These are phyloP conservation scores for Globisporangium acanthophoron DNA, from an alignment of 352 stramenopile genomes.

Conservation along the genomic window DNA sequence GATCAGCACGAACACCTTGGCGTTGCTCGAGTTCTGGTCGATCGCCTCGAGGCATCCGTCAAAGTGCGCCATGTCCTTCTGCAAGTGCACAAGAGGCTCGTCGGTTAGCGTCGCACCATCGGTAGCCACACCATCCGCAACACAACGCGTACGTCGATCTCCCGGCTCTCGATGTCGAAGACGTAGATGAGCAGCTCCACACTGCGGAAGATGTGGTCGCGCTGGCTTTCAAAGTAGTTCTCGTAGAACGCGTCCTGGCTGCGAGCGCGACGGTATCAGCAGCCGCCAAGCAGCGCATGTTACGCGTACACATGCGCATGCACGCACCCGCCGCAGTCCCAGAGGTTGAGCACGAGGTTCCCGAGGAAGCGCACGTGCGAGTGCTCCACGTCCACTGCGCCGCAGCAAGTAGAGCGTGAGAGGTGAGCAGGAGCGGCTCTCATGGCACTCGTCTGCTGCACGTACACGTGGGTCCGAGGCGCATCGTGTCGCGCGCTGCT, in stretches of 20 bases:
- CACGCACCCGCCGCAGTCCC: conserved; percentile 96
- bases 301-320: conserved; percentile 2
- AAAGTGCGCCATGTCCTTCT: conserved; percentile 98
- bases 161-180: conserved; percentile 96
- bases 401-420: background rate
- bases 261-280: background rate
- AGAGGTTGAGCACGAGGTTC: conserved; percentile 98
- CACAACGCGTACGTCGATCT: conserved; percentile 49
- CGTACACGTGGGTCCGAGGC: conserved; percentile 92
- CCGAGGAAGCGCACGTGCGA: conserved; percentile 95
- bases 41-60: conserved; percentile 96
- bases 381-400: conserved; percentile 88
- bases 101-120: no score
- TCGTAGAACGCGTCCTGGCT: conserved; percentile 99
- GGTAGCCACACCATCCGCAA: background rate
- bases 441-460: background rate
- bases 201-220: conserved; percentile 98
- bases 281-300: background rate
- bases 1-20: conserved; percentile 98
- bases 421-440: background rate
- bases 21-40: conserved; percentile 97
- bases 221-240: conserved; percentile 98
- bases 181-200: conserved; percentile 99
- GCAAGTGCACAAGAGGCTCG: conserved; percentile 16
- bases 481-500: conserved; percentile 94